Evolutionary conservation across 805 yeast genomes (phyloP).

Genomic region (Danielia oregonensis): DNA sequence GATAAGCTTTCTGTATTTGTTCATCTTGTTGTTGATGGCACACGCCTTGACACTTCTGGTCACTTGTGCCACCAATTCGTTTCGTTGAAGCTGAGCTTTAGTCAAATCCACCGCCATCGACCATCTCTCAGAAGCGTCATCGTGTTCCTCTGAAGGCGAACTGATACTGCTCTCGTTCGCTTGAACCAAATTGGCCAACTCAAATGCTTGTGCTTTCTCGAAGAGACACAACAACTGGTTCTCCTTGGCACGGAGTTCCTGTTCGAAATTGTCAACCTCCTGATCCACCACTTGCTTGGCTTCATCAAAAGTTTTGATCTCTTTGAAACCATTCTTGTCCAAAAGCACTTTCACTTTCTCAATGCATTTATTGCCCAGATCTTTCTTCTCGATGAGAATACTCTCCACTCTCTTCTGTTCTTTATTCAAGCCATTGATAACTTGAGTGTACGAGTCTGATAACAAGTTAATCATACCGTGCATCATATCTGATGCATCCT

Average conservation of each 20-base stretch:
- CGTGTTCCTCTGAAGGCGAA: neutral
- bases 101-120: conserved; percentile 32
- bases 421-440: conserved; percentile 38
- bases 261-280: conserved; percentile 11
- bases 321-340: conserved; percentile 27
- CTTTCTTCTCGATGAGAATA: conserved; percentile 51
- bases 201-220: conserved; percentile 34
- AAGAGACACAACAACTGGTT: conserved; percentile 8
- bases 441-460: conserved; percentile 50
- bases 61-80: conserved; percentile 41
- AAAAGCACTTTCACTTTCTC: conserved; percentile 23
- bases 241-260: conserved; percentile 9
- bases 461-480: conserved; percentile 46
- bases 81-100: conserved; percentile 50
- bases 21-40: conserved; percentile 53
- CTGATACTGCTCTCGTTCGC: conserved; percentile 21
- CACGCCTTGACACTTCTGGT: conserved; percentile 41
- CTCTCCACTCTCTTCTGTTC: conserved; percentile 20
- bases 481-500: conserved; percentile 34
- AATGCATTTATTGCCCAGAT: conserved; percentile 33
- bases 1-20: conserved; percentile 75
- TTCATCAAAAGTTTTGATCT: conserved; percentile 22
- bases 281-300: conserved; percentile 21
- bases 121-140: conserved; percentile 4
- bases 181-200: conserved; percentile 42